Conservation (phyloP, 768 basidiomycete species). For the Cystofilobasidium macerans region DNA sequence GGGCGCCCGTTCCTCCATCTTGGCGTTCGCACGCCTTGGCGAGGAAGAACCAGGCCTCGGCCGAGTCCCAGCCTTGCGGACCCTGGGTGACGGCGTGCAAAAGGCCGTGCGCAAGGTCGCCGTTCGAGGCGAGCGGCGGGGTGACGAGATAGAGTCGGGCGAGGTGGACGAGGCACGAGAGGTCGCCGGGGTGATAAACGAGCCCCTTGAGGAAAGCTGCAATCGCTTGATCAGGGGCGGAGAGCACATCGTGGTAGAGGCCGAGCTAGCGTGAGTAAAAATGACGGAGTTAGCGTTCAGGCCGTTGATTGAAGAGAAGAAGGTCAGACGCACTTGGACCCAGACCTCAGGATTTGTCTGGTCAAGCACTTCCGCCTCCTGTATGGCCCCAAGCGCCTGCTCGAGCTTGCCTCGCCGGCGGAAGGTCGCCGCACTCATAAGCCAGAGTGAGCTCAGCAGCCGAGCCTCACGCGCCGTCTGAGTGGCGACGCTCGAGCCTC, state of each 20-base stretch:
- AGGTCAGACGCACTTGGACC: constrained; percentile 68
- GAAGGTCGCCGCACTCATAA: constrained; percentile 90
- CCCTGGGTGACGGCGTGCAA: constrained; percentile 59
- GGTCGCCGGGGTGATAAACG: constrained; percentile 69
- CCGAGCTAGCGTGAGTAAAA: constrained; percentile 48
- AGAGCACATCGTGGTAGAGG: constrained; percentile 55
- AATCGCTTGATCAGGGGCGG: constrained; percentile 49
- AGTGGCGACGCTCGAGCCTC: constrained; percentile 15
- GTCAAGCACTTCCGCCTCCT: constrained; percentile 84
- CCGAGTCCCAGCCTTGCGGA: constrained; percentile 75
- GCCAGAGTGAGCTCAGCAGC: constrained; percentile 76
- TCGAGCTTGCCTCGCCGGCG: constrained; percentile 78
- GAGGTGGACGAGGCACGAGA: constrained; percentile 66
- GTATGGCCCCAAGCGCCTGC: constrained; percentile 78
- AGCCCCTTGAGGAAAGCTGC: constrained; percentile 76
- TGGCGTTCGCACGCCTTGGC: constrained; percentile 69
- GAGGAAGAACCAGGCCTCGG: constrained; percentile 91
- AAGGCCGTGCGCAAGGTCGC: constrained; percentile 73
- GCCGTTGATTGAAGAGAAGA: neutral
- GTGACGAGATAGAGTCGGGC: constrained; percentile 57
- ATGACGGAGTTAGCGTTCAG: neutral
- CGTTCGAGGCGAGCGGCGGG: constrained; percentile 31
- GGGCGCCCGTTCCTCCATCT: no score
- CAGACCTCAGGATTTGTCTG: constrained; percentile 79
- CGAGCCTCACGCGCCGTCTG: constrained; percentile 48